A percentile compares a stretch with the other conserved stretches of the same genome.
phyloP scores from a whole-genome alignment of 352 stramenopile genomes.

The Pythium aquatile region DNA sequence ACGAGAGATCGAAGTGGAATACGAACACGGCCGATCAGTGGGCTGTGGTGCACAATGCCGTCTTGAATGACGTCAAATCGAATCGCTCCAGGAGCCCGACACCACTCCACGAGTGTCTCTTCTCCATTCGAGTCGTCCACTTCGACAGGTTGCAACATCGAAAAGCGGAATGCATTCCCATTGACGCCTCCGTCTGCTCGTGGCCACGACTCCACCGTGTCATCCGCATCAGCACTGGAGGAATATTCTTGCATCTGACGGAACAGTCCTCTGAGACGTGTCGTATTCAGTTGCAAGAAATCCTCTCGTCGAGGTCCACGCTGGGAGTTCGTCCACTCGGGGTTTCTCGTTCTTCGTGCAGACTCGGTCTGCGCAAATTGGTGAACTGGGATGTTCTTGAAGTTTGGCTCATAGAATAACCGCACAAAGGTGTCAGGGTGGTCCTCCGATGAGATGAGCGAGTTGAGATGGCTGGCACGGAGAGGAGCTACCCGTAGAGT shows the following conservation, averaged over 20 bases:
- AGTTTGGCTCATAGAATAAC: conserved; percentile 40
- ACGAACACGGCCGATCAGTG: conserved; percentile 29
- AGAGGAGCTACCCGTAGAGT: conserved; percentile 37
- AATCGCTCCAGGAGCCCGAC: conserved; percentile 26
- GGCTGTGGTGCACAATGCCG: background rate
- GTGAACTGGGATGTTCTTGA: conserved; percentile 35
- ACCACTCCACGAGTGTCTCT: conserved; percentile 29
- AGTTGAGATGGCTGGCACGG: conserved; percentile 9
- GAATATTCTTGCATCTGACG: conserved; percentile 25
- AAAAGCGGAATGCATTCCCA: conserved; percentile 34
- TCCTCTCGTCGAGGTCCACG: conserved; percentile 15
- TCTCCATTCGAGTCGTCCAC: conserved; percentile 13
- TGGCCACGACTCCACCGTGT: conserved; percentile 34
- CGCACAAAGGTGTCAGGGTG: conserved; percentile 29
- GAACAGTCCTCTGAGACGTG: conserved; percentile 24
- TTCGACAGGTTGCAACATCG: conserved; percentile 30
- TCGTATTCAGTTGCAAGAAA: conserved; percentile 30
- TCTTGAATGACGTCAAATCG: conserved; percentile 40
- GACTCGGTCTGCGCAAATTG: conserved; percentile 35
- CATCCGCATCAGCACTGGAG: conserved; percentile 30
- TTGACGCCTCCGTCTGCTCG: conserved; percentile 23
- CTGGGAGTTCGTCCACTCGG: conserved; percentile 26
- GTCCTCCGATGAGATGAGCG: conserved; percentile 2
- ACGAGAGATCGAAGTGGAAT: conserved; percentile 31
- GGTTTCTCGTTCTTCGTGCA: conserved; percentile 17